These are phyloP conservation scores for Aspergillus proliferans DNA, from an alignment of 2,329 filamentous ascomycete species.

Conservation along the genomic window DNA sequence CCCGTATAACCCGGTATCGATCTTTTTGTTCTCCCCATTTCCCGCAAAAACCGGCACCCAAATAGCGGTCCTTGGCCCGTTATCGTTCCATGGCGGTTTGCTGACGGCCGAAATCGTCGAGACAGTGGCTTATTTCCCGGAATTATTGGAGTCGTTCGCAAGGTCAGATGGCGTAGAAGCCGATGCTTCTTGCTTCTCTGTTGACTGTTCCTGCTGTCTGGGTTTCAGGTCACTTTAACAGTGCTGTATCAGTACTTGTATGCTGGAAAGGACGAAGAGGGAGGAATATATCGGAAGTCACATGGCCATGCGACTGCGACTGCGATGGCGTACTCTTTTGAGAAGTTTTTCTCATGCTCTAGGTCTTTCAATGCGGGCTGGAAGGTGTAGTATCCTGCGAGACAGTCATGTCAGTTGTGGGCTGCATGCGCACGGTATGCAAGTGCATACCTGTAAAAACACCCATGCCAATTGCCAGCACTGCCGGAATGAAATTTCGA, in stretches of 20 bases:
- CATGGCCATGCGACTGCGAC: too few species aligned
- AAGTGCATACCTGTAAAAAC: conserved; percentile 31
- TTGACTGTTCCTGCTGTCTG: neutral
- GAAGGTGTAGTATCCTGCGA: conserved; percentile 39
- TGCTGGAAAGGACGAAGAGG: neutral
- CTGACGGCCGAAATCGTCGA: neutral
- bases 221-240: neutral
- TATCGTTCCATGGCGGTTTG: neutral
- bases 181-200: neutral
- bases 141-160: neutral
- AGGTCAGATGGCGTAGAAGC: neutral
- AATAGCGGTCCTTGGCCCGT: too few species aligned
- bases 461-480: conserved; percentile 34
- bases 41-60: too few species aligned
- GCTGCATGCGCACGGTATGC: neutral
- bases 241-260: neutral
- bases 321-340: conserved; percentile 6
- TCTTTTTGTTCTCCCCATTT: neutral
- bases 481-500: conserved; percentile 32
- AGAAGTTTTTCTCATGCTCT: conserved; percentile 22
- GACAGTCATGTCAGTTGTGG: neutral
- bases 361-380: conserved; percentile 36
- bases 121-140: neutral
- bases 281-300: too few species aligned
- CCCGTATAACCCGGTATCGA: too few species aligned